These are phyloP conservation scores for Penicillium herquei DNA, from an alignment of 495 filamentous ascomycete genomes.

Conservation along the genomic window DNA sequence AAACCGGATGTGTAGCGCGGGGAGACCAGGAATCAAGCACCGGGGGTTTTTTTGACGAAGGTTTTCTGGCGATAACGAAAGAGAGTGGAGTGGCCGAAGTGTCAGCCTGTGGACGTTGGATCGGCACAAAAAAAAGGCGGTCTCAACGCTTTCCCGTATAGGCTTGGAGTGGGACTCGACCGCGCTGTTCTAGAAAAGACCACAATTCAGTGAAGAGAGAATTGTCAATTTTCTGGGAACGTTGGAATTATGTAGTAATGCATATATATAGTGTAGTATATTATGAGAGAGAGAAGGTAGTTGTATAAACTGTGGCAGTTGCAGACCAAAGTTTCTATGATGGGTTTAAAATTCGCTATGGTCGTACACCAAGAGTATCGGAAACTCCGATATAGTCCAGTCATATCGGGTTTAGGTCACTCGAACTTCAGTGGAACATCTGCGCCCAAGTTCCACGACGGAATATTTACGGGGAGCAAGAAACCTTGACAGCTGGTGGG, in stretches of 20 bases:
- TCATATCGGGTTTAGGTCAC: not conserved
- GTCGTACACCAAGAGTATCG: not conserved
- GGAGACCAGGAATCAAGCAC: constrained; percentile 1
- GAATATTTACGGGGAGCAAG: not conserved
- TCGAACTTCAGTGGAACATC: not conserved
- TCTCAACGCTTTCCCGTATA: constrained; percentile 19
- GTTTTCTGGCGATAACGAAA: not conserved
- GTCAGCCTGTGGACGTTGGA: constrained; percentile 22
- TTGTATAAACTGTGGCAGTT: too few relatives aligned
- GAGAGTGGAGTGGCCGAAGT: constrained; percentile 6
- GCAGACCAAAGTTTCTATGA: not conserved
- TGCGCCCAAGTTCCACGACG: not conserved
- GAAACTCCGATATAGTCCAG: not conserved
- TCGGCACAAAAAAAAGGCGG: constrained; percentile 30
- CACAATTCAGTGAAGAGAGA: not conserved
- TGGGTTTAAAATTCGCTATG: not conserved
- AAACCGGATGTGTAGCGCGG: not conserved
- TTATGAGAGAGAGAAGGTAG: too few relatives aligned
- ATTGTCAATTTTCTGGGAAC: not conserved
- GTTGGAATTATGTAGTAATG: not conserved
- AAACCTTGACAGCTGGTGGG: constrained; percentile 2
- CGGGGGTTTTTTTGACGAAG: not conserved
- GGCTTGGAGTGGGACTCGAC: constrained; percentile 12
- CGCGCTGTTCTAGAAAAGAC: not conserved
- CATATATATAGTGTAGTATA: not conserved